Conservation (phyloP, 2,329 filamentous ascomycete genomes). For the Fusarium luffae region DNA sequence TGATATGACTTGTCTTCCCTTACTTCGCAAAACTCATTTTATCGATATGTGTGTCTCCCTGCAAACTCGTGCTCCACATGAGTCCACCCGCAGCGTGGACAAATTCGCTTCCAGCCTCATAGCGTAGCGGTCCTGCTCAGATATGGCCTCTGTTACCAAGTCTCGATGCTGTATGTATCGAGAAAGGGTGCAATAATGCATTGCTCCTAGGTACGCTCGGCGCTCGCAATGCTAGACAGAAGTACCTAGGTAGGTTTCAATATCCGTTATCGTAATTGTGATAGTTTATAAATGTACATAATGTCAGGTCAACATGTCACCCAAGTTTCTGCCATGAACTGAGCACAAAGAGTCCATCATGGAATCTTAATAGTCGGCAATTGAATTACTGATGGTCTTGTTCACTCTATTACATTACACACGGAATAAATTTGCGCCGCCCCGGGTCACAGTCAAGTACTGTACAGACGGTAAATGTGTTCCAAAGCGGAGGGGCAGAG, state of each 20-base stretch:
- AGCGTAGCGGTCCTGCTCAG: no score
- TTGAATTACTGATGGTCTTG: not conserved
- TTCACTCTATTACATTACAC: not conserved
- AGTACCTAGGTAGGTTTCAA: not conserved
- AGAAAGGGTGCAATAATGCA: not conserved
- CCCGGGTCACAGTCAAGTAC: not conserved
- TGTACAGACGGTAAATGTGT: not conserved
- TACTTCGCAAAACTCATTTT: no score
- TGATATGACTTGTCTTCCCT: no score
- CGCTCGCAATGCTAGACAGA: not conserved
- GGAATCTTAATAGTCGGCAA: not conserved
- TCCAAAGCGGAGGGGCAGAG: constrained; percentile 3
- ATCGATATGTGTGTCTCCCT: no score
- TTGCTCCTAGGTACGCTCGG: not conserved
- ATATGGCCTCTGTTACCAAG: no score
- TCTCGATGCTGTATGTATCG: not conserved
- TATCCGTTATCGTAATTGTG: not conserved
- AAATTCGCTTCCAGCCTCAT: no score
- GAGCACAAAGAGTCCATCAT: not conserved
- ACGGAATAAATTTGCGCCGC: not conserved
- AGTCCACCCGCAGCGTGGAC: no score
- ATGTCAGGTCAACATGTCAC: no score
- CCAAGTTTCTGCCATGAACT: not conserved
- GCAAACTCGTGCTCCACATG: no score
- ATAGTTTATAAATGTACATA: not conserved